These are phyloP conservation scores for Trichaptum fuscoviolaceum DNA, from an alignment of 768 basidiomycete genomes.

Conservation along the genomic window DNA sequence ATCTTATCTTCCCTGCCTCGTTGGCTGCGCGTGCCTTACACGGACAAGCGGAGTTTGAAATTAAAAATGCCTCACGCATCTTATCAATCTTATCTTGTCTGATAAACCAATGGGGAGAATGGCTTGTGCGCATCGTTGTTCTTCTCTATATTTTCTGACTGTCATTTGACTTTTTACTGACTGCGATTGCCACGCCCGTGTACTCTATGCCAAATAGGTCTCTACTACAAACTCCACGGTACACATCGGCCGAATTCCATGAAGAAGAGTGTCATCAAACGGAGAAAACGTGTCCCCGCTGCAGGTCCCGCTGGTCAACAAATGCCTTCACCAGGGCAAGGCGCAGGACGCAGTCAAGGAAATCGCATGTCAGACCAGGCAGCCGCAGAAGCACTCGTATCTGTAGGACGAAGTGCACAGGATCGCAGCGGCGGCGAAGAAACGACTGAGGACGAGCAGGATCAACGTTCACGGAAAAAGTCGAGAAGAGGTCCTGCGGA, in stretches of 20 bases:
- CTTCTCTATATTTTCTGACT: constrained; percentile 9
- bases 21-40: constrained; percentile 7
- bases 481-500: constrained; percentile 15
- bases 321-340: constrained; percentile 16
- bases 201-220: constrained; percentile 44
- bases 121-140: constrained; percentile 4
- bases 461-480: constrained; percentile 23
- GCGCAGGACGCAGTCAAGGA: constrained; percentile 8
- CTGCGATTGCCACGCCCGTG: background rate
- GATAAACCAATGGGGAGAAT: constrained; percentile 21
- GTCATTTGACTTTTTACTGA: constrained; percentile 6
- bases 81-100: constrained; percentile 30
- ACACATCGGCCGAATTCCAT: constrained; percentile 96
- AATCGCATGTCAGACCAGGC: constrained; percentile 75
- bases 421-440: constrained; percentile 27
- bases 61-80: constrained; percentile 6
- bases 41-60: constrained; percentile 4
- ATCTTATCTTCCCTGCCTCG: constrained; percentile 11
- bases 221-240: constrained; percentile 98
- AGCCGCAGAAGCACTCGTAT: constrained; percentile 83
- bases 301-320: constrained; percentile 39
- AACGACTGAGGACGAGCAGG: constrained; percentile 22
- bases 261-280: constrained; percentile 99
- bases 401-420: constrained; percentile 56
- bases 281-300: constrained; percentile 94